These are phyloP conservation scores for Fraxinus americana DNA, from an alignment of 257 asterid genomes.

Conservation along the genomic window DNA sequence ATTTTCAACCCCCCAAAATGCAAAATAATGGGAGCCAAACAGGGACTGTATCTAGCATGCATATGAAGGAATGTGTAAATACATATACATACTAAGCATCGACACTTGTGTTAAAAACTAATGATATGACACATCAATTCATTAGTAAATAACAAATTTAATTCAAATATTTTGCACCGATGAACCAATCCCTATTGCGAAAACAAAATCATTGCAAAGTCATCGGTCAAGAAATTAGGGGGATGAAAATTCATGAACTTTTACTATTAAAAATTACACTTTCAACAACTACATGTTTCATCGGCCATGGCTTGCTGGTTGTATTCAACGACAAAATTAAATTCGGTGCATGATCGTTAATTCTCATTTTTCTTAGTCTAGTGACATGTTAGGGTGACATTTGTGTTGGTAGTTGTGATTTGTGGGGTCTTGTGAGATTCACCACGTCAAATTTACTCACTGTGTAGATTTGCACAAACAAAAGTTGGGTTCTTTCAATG, in stretches of 20 bases:
- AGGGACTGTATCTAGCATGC: too few relatives aligned
- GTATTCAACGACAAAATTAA: not conserved
- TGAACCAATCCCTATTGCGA: too few relatives aligned
- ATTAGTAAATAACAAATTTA: too few relatives aligned
- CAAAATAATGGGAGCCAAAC: too few relatives aligned
- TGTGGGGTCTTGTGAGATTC: constrained; percentile 44
- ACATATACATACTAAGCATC: too few relatives aligned
- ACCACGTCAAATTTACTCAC: constrained; percentile 28
- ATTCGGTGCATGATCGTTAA: not conserved
- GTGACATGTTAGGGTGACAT: not conserved
- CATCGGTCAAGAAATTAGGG: not conserved
- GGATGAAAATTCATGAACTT: not conserved
- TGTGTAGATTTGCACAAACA: constrained; percentile 2
- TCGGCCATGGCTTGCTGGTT: not conserved
- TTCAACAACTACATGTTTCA: not conserved
- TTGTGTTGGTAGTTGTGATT: constrained; percentile 37
- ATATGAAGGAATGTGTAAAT: too few relatives aligned
- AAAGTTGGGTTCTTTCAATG: constrained; percentile 8
- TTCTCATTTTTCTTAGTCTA: not conserved
- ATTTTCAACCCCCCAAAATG: too few relatives aligned
- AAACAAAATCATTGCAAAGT: not conserved
- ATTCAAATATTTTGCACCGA: too few relatives aligned
- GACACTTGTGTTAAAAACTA: too few relatives aligned
- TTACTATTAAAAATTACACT: not conserved
- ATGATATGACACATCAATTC: too few relatives aligned